Conservation (phyloP, 495 filamentous ascomycete species). For the Hypoxylon crocopeplum region DNA sequence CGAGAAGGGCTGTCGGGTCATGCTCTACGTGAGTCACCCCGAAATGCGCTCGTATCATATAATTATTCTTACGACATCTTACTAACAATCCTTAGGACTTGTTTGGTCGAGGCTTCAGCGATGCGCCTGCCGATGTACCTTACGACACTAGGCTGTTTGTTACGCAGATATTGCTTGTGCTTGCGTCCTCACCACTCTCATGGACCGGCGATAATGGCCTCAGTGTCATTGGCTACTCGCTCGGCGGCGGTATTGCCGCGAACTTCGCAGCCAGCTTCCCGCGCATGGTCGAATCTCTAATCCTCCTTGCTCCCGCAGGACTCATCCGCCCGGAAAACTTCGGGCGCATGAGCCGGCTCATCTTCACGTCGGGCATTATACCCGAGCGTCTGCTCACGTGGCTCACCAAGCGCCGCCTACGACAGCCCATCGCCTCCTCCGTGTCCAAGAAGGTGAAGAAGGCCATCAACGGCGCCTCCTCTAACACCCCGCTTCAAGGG, state of each 20-base stretch:
- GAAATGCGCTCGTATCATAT: background rate
- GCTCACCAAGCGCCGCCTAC: conserved; percentile 47
- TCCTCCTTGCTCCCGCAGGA: conserved; percentile 78
- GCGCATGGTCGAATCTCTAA: conserved; percentile 68
- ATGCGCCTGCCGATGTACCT: conserved; percentile 67
- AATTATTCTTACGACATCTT: background rate
- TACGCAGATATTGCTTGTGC: conserved; percentile 72
- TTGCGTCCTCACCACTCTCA: conserved; percentile 66
- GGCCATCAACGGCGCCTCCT: background rate
- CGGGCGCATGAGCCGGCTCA: conserved; percentile 46
- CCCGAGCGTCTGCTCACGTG: conserved; percentile 47
- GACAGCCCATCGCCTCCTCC: conserved; percentile 47
- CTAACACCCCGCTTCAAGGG: background rate
- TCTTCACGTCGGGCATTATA: conserved; percentile 52
- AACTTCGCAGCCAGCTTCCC: conserved; percentile 76
- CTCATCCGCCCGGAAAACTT: conserved; percentile 52
- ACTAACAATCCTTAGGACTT: conserved; percentile 54
- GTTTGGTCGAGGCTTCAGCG: conserved; percentile 82
- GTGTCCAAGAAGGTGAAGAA: conserved; percentile 37
- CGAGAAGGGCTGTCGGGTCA: conserved; percentile 77
- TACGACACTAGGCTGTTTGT: conserved; percentile 76
- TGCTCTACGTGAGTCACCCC: conserved; percentile 65
- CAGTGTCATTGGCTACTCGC: conserved; percentile 79
- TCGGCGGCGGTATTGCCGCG: conserved; percentile 79
- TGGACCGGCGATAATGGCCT: conserved; percentile 62